These are phyloP conservation scores for Scutellaria baicalensis DNA, from an alignment of 257 asterid genomes.

Conservation along the genomic window DNA sequence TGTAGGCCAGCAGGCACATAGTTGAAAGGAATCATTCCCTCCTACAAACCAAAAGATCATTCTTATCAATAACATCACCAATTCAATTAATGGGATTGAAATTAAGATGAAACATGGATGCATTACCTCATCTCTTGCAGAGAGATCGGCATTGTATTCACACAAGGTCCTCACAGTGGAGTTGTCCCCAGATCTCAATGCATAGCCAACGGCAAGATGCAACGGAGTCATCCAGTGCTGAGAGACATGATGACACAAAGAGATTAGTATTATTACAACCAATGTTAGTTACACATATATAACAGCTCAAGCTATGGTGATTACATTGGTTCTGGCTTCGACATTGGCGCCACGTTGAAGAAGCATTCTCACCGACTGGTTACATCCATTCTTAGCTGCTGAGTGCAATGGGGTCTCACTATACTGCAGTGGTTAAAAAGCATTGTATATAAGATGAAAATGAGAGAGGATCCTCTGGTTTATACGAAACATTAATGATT, in stretches of 20 bases:
- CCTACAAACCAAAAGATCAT: slow-evolving; percentile 41
- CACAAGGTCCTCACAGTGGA: slow-evolving; percentile 19
- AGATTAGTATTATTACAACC: not conserved
- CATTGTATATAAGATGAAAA: not conserved
- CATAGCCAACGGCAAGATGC: slow-evolving; percentile 39
- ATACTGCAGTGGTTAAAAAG: slow-evolving; percentile 17
- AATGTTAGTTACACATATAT: not conserved
- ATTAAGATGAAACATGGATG: slow-evolving; percentile 5
- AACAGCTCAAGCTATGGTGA: not conserved
- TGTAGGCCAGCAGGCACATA: slow-evolving; percentile 52
- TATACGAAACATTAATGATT: not conserved
- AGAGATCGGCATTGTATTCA: slow-evolving; percentile 30
- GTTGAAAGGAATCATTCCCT: slow-evolving; percentile 58
- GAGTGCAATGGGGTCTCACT: slow-evolving; percentile 48
- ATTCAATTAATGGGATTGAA: not conserved
- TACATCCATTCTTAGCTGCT: slow-evolving; percentile 38
- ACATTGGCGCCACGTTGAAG: slow-evolving; percentile 24
- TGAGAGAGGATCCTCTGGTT: not conserved
- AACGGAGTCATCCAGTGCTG: slow-evolving; percentile 37
- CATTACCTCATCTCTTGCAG: slow-evolving; percentile 31
- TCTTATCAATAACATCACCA: too few species aligned
- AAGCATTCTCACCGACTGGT: slow-evolving; percentile 19
- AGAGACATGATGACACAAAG: slow-evolving; percentile 5
- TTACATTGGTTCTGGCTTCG: slow-evolving; percentile 38
- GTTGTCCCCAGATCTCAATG: slow-evolving; percentile 31